These are phyloP conservation scores for Ophiostoma australiae DNA, from an alignment of 2,329 filamentous ascomycete species.

Conservation along the genomic window DNA sequence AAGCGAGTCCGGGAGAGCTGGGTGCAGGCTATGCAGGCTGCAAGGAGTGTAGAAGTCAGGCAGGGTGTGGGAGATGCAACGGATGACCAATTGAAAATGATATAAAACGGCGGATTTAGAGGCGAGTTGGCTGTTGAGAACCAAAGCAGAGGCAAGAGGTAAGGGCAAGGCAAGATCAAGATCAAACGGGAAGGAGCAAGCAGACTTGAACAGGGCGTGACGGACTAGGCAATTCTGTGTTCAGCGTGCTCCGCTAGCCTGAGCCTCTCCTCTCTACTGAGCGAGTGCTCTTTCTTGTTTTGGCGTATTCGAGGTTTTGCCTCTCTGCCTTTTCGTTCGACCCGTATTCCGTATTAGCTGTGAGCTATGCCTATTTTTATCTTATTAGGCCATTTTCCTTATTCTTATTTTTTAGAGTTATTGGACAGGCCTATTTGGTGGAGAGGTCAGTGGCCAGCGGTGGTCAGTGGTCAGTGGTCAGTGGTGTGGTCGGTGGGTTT, in stretches of 20 bases:
- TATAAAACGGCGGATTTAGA: background rate
- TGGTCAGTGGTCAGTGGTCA: too few species aligned
- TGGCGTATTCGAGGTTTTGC: background rate
- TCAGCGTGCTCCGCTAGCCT: background rate
- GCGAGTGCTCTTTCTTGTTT: background rate
- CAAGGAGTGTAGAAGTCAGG: background rate
- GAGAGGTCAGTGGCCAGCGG: background rate
- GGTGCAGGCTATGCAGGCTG: background rate
- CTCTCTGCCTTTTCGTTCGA: background rate
- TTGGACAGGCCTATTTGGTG: background rate
- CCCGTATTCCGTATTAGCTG: too few species aligned
- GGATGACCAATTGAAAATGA: background rate
- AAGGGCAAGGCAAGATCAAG: background rate
- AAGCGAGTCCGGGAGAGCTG: background rate
- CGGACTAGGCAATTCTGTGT: background rate
- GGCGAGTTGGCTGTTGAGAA: background rate
- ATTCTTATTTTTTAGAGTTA: background rate
- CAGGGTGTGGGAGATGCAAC: background rate
- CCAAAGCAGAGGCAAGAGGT: background rate
- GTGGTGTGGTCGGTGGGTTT: background rate
- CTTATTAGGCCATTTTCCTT: background rate
- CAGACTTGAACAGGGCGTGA: slow-evolving; percentile 1
- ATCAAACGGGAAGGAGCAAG: background rate
- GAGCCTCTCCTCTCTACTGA: background rate
- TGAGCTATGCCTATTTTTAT: slow-evolving; percentile 3